Conservation (phyloP, 164 flowering plant genomes). For the Dillenia suffruticosa region DNA sequence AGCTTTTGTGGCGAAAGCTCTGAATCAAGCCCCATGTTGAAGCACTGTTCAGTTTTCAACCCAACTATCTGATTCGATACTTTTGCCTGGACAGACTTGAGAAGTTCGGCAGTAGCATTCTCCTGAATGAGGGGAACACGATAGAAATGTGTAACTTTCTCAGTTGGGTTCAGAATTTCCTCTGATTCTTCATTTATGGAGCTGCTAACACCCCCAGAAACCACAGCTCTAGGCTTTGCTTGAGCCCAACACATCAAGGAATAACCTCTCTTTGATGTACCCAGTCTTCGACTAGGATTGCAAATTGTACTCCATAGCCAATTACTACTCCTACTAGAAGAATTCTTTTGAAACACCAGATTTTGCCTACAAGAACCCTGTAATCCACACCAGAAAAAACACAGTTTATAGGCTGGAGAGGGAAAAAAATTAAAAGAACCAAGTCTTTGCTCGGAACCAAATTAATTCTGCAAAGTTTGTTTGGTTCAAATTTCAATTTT, state of each 20-base stretch:
- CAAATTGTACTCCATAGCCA: conserved; percentile 30
- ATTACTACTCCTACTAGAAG: conserved; percentile 11
- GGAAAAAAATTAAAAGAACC: too few relatives aligned
- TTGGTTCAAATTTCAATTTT: neutral
- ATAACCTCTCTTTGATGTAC: too few relatives aligned
- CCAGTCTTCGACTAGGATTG: neutral
- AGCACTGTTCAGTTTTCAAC: conserved; percentile 86
- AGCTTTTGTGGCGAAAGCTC: conserved; percentile 57
- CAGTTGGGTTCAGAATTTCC: conserved; percentile 16
- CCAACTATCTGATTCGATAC: conserved; percentile 62
- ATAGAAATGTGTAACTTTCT: conserved; percentile 61
- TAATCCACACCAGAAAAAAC: neutral
- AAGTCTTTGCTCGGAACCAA: too few relatives aligned
- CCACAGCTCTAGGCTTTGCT: conserved; percentile 36
- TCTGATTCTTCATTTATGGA: conserved; percentile 23
- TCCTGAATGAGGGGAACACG: conserved; percentile 69
- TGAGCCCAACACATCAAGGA: too few relatives aligned
- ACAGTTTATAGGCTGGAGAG: too few relatives aligned
- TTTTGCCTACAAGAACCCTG: conserved; percentile 45
- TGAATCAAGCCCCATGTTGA: conserved; percentile 55
- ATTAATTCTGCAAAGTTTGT: too few relatives aligned
- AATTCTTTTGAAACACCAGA: conserved; percentile 23
- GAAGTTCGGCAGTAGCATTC: conserved; percentile 63
- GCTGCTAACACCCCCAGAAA: conserved; percentile 33
- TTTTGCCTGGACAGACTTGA: conserved; percentile 56